Evolutionary conservation across 805 yeast species (phyloP), one percentile per base, ranked within the genome.

Genomic region (Zygosaccharomyces bailii): DNA sequence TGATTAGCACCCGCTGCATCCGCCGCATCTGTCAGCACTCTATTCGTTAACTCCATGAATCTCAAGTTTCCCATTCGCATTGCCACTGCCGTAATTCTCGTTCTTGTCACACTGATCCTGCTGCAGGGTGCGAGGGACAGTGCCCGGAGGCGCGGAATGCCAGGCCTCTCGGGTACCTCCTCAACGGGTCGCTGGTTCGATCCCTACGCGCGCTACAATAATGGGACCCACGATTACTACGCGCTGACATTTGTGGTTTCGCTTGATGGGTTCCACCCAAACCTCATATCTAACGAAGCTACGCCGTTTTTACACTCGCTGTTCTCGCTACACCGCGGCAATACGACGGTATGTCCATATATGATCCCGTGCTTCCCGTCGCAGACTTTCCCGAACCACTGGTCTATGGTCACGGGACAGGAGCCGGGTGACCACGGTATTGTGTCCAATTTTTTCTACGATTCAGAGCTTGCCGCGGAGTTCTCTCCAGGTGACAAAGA

Each of bases 221-320:
- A 87, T 59, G 84, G 87, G 1, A 83, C 95, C 0, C 80, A 77
- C 50, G 68, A 68, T 2, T 86, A 82, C 62, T 70, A 82, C 55
- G 86, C 93, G n/a, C 80, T 95, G 6, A 90, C 96, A 1, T 66
- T 90, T 1, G 60, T 89, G 36, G 71, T 90, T 1, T 87, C 96
- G 0, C 63, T 91, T 21, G 96, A 87, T 61, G 96, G 96, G 7
- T 84, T 90, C 62, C 95, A 90, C 58, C 97, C 97, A 2, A 91
- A 86, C 57, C 85, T 88, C 60, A 77, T 90, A 9, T 79, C 82
- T 2, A 54, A 74, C 4, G 66, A 70, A 14, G 57, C 73, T 23
- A 90, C 96, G 0, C 98, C 98, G 0, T 70, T 78, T 29, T 58
- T 90, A 60, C 81, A 84, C 57, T 63, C 70, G 7, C 61, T 90